Conservation (phyloP, 2,329 filamentous ascomycete species). For the Teratosphaeria nubilosa region DNA sequence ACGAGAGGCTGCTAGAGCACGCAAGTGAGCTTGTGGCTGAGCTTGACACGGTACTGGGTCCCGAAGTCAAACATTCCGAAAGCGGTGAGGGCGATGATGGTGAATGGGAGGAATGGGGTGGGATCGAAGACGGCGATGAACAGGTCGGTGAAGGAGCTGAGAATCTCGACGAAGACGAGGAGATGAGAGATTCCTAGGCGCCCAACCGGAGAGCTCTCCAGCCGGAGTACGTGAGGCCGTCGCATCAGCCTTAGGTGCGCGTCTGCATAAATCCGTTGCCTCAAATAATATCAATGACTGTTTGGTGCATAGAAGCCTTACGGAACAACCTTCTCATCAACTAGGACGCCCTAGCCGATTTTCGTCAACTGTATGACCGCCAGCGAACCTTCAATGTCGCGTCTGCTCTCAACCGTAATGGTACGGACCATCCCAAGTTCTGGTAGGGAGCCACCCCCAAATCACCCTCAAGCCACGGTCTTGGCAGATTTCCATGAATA, state of each 20-base stretch:
- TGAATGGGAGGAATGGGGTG: slow-evolving; percentile 25
- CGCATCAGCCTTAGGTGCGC: background rate
- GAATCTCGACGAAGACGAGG: slow-evolving; percentile 17
- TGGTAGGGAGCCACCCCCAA: too few species aligned
- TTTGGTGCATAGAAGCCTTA: background rate
- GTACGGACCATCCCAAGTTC: too few species aligned
- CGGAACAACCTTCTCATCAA: background rate
- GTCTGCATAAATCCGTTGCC: background rate
- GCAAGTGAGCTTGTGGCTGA: slow-evolving; percentile 56
- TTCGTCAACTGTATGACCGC: background rate
- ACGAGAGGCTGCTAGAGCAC: slow-evolving; percentile 66
- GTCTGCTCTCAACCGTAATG: background rate
- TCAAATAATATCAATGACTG: background rate
- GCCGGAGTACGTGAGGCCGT: background rate
- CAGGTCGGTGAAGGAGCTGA: slow-evolving; percentile 24
- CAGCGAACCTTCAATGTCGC: background rate
- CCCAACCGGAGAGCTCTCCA: background rate
- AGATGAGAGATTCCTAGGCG: slow-evolving; percentile 22
- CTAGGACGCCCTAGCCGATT: background rate
- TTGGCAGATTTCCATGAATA: too few species aligned
- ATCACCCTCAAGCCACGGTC: too few species aligned
- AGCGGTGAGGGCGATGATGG: slow-evolving; percentile 31
- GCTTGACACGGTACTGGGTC: slow-evolving; percentile 35
- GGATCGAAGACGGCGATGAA: slow-evolving; percentile 27
- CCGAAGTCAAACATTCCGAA: slow-evolving; percentile 20